A percentile compares a stretch with the other conserved stretches of the same genome.
Evolutionary conservation across 768 basidiomycete genomes (phyloP).

Genomic region (Rhizopogon vinicolor): DNA sequence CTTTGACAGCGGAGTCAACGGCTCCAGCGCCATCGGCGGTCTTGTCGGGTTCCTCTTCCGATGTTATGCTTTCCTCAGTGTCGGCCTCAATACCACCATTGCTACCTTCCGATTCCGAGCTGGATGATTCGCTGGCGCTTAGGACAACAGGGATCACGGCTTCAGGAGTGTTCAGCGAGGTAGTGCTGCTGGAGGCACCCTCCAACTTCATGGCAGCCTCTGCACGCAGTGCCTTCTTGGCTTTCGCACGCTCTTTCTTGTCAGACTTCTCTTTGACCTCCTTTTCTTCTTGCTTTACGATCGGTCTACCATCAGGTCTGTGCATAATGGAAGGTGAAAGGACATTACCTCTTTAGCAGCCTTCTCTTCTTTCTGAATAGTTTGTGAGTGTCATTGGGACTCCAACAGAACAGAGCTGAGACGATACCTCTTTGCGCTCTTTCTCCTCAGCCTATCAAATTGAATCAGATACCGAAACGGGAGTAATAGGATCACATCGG

Average conservation of each 20-base stretch:
- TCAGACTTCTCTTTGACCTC: slow-evolving; percentile 52
- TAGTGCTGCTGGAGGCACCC: slow-evolving; percentile 7
- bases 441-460: slow-evolving; percentile 51
- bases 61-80: slow-evolving; percentile 71
- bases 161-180: slow-evolving; percentile 8
- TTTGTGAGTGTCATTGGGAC: slow-evolving; percentile 3
- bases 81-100: slow-evolving; percentile 66
- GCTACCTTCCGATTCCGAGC: slow-evolving; percentile 56
- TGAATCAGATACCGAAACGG: not conserved
- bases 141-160: slow-evolving; percentile 16
- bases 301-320: not conserved
- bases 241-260: slow-evolving; percentile 52
- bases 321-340: not conserved
- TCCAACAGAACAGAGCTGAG: not conserved
- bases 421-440: slow-evolving; percentile 54
- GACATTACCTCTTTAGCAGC: slow-evolving; percentile 49
- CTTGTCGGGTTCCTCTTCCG: slow-evolving; percentile 61
- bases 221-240: slow-evolving; percentile 40
- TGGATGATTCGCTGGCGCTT: slow-evolving; percentile 35
- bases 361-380: slow-evolving; percentile 43
- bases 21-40: slow-evolving; percentile 15
- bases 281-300: slow-evolving; percentile 36
- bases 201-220: slow-evolving; percentile 28
- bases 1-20: slow-evolving; percentile 12
- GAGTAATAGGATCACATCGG: not conserved